Evolutionary conservation across 169 alveolate species (phyloP), one percentile per base, ranked within the genome.

Genomic region (Babesia microti): DNA sequence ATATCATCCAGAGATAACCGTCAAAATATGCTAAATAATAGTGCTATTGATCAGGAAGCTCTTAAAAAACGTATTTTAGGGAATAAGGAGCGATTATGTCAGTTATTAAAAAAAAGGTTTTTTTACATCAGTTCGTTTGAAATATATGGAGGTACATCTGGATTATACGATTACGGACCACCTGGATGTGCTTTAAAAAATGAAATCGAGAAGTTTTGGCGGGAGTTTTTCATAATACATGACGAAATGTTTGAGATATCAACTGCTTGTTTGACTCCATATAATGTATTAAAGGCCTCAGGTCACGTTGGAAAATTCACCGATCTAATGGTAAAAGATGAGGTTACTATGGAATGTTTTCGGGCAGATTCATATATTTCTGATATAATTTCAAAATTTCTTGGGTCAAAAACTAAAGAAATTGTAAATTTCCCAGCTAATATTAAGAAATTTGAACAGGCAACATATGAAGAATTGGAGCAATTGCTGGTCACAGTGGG

Each of bases 251-350:
- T 93, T 42, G 98, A 95, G 55, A 85, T 93, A 6, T 65, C 59
- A 23, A 70, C 86, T 11, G 79, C 95, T 2, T 81, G 90, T 45
- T 69, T 89, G 18, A 91, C 98, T 0, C 98, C 98, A 18, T 89
- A 93, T 47, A 27, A 48, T 9, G 97, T 91, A 15, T 74, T 95
- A 34, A 88, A 90, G 63, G 90, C 98, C 12, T 91, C 97, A 21
- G 97, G 92, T 1, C 99, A 95, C 49, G 98, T 95, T 17, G 98
- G 89, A 73, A 72, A 91, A 49, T 95, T 95, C 72, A 84, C 97
- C n/a, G 99, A 95, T 53, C 79, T 88, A 41, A 91, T 94, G 92
- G 95, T 93, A 3, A 85, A 87, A 57, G 97, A 93, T 55, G 40
- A 27, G n/a, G 76, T 55, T 30, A 87, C 79, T n/a, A 63, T 61